Evolutionary conservation across 176 grass and related monocot genomes (phyloP).

Genomic region (Poa annua): DNA sequence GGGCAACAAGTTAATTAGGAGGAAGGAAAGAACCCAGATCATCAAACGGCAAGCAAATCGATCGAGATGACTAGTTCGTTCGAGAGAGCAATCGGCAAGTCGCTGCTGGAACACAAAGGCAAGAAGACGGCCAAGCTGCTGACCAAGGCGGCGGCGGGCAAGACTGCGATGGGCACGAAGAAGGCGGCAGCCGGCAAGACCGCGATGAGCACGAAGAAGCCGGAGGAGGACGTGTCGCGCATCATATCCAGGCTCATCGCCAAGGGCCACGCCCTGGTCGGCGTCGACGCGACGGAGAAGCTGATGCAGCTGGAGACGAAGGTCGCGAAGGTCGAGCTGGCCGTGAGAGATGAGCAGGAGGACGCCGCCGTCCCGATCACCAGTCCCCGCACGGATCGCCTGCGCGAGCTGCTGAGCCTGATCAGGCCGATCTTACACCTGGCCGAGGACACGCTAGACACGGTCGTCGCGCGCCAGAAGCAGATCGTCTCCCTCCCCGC

Average conservation of each 20-base stretch:
- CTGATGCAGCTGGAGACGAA: background rate
- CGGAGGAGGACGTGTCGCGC: background rate
- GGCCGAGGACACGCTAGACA: conserved; percentile 2
- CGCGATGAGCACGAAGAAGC: background rate
- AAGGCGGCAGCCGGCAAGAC: background rate
- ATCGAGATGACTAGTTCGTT: conserved; percentile 6
- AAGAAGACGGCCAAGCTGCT: background rate
- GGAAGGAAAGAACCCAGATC: background rate
- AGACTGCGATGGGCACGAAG: background rate
- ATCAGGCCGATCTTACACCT: background rate
- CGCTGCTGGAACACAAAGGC: background rate
- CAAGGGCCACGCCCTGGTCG: conserved; percentile 2
- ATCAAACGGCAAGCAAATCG: background rate
- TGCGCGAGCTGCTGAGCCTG: background rate
- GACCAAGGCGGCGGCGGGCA: background rate
- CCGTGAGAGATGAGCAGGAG: background rate
- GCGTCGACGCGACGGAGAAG: background rate
- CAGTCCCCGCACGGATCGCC: background rate
- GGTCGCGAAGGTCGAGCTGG: background rate
- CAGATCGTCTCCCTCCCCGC: background rate
- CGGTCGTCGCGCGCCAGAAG: background rate
- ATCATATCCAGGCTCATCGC: background rate
- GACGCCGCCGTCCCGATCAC: background rate
- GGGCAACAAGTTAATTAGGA: background rate
- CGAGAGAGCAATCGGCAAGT: background rate